Base-by-base conservation (phyloP, 305 asterid species). In the Fraxinus floribunda region DNA sequence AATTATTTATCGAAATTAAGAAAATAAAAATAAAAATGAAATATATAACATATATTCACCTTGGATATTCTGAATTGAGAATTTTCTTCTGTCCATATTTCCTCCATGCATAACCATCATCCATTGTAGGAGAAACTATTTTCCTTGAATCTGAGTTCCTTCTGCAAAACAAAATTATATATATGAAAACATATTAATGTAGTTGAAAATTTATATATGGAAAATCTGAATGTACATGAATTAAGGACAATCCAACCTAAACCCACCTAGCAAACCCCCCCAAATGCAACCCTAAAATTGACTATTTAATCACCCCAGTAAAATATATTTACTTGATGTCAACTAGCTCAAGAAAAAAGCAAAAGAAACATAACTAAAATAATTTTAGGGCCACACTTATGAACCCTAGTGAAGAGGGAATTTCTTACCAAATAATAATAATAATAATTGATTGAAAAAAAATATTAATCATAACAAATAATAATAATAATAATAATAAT, bases 81-180 rank as follows among this genome's bases (percentile, higher is more conserved):
- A 93, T 92, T 2, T 44, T 78, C 85, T 93, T 93, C 82, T 93
- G 98, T 41, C 98, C 98, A 85, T 93, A 93, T 80, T 93, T 93
- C 41, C 97, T 89, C 98, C 98, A 92, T 16, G 92, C 88, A 78
- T 77, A 84, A 4, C 91, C 94, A 89, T 93, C 97, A 77, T 86
- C 90, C 35, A 49, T 78, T 0, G 88, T 84, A 7, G 85, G 71
- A 64, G 89, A 84, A 16, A 75, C n/a, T 24, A 3, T 79, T 9
- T 79, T 82, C 92, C 91, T 57, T 15, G 94, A 80, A 49, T 84
- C 87, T 11, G 85, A 78, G 8, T 75, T 86, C 86, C 86, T 91
- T 70, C 98, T 93, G 88, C 36, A 84, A 76, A 80, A 1, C 52
- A 9, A 55, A 68, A 38, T 11, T n/a, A 68, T 29, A 68, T 3